Evolutionary conservation across 225 moss, liverwort and hornwort species (phyloP), one percentile per base, ranked within the genome.

Genomic region (Thuidium tamariscinum): DNA sequence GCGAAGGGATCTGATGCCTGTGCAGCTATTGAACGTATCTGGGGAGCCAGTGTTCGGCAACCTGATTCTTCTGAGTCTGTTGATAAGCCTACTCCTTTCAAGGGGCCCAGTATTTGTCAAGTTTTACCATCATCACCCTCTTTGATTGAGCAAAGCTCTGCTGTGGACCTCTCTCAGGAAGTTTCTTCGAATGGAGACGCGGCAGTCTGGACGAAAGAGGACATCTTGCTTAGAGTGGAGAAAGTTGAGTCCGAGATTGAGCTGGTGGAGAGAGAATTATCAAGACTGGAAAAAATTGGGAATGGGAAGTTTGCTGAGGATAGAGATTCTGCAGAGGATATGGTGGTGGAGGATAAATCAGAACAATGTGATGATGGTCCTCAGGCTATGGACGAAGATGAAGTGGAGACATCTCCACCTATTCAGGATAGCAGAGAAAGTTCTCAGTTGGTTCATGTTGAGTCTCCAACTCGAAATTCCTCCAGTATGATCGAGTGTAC

Each of bases 231-330:
- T 41, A 93, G 94, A 70, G 95, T 98, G 48, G 95, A 96, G 88
- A 96, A 93, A 91, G 94, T 98, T 41, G 97, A 98, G 90, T 91
- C 92, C 80, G 97, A 98, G 90, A 95, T 98, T 76, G 97, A 98
- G 60, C 90, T 86, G 79, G 90, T 98, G 27, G 97, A 98, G 81
- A 95, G 95, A 76, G 95, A 98, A 88, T 79, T 98, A 79, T 86
- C 88, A 18, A 95, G 91, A 86, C 70, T 95, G 70, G 91, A 92
- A 20, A 90, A 84, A 39, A 80, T 84, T 59, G 90, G 74, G 81
- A 84, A 82, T 81, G 77, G 84, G 18, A 76, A 82, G 13, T 61
- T 32, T 85, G 57, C 66, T 74, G 46, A 22, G 32, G 79, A 37
- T 51, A 57, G 44, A 52, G 88, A 70, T 51, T 42, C 39, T 71